Evolutionary conservation across 192 early-diverging fungal species (phyloP).

Genomic region (Diversispora epigaea): DNA sequence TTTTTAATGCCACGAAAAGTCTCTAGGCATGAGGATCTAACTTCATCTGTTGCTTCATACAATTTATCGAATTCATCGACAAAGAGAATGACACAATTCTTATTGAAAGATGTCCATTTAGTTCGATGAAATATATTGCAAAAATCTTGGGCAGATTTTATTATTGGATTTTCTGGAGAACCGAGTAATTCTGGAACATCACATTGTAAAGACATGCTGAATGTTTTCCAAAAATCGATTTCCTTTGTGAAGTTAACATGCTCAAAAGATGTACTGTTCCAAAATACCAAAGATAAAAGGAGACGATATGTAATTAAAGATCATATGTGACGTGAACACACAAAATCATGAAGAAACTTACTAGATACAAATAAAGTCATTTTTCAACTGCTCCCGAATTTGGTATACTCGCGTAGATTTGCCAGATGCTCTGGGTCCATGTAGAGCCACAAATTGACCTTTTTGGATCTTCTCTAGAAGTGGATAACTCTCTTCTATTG

Average conservation of each 20-base stretch:
- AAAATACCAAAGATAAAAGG: constrained; percentile 18
- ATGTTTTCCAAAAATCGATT: constrained; percentile 1
- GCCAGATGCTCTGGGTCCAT: constrained; percentile 38
- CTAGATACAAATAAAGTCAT: constrained; percentile 32
- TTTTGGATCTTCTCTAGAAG: constrained; percentile 27
- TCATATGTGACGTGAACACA: no score
- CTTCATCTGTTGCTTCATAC: neutral
- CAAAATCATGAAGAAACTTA: constrained; percentile 18
- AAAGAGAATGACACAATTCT: constrained; percentile 9
- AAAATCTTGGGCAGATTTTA: neutral
- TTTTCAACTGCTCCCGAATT: constrained; percentile 21
- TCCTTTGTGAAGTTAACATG: neutral
- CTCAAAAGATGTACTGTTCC: constrained; percentile 21
- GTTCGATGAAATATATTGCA: no score
- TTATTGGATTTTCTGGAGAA: constrained; percentile 16
- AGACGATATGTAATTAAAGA: neutral
- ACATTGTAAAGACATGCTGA: neutral
- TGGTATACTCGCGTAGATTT: constrained; percentile 35
- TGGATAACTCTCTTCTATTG: constrained; percentile 29
- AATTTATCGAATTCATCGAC: constrained; percentile 32
- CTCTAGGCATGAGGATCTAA: constrained; percentile 8
- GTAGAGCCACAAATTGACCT: constrained; percentile 29
- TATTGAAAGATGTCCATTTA: no score
- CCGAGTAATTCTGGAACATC: neutral
- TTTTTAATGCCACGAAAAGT: constrained; percentile 24